A percentile compares a stretch with the other conserved stretches of the same genome.
Conservation (phyloP, 805 yeast species). For the Yamadazyma phyllophila region DNA sequence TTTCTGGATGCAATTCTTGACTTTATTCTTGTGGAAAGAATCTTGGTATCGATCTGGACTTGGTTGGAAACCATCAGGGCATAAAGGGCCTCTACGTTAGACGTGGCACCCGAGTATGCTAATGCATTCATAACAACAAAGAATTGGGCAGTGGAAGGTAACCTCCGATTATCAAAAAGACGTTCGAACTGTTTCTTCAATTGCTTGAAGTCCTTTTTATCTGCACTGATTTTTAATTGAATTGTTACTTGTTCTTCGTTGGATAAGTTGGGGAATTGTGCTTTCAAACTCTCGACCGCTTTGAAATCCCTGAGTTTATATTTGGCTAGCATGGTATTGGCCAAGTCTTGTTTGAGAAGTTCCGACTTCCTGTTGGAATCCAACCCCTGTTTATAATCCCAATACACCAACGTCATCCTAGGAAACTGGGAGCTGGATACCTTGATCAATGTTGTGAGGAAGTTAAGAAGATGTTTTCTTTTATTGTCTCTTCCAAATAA, state of each 20-base stretch:
- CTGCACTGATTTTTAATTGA: constrained; percentile 46
- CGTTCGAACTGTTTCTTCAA: constrained; percentile 57
- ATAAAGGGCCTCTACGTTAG: constrained; percentile 50
- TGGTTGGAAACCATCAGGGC: constrained; percentile 44
- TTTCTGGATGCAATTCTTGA: constrained; percentile 38
- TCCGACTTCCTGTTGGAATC: background rate
- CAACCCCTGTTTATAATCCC: constrained; percentile 7
- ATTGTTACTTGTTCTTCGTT: constrained; percentile 48
- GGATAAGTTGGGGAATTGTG: constrained; percentile 39
- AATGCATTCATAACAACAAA: constrained; percentile 60
- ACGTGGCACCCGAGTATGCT: constrained; percentile 47
- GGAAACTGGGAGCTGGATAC: constrained; percentile 6
- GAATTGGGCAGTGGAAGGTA: constrained; percentile 57
- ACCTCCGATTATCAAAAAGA: constrained; percentile 50
- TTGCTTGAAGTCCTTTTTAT: constrained; percentile 48
- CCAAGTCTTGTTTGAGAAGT: constrained; percentile 22
- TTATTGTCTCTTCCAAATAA: background rate
- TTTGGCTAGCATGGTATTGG: constrained; percentile 30
- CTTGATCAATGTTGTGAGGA: constrained; percentile 10
- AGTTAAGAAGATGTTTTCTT: constrained; percentile 1
- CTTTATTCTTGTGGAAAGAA: constrained; percentile 46
- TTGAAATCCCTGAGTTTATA: constrained; percentile 19
- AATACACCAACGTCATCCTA: constrained; percentile 1
- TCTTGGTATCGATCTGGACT: constrained; percentile 44
- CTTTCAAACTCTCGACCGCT: constrained; percentile 29